Percentiles rank a stretch among this genome's conserved stretches.
These are phyloP conservation scores for Aquanectria penicillioides DNA, from an alignment of 2,329 filamentous ascomycete species.

Conservation along the genomic window DNA sequence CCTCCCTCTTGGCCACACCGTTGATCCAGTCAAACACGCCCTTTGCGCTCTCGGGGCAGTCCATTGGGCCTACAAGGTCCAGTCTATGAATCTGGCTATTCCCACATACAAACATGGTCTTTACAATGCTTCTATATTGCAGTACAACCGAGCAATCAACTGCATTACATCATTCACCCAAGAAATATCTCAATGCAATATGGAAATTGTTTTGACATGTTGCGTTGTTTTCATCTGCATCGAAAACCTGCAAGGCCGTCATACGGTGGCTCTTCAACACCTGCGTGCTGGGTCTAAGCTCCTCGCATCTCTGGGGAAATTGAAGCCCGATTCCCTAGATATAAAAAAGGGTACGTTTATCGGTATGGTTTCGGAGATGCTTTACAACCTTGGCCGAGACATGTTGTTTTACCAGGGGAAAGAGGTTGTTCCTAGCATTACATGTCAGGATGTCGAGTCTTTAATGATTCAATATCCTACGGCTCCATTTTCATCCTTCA, in stretches of 20 bases:
- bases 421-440: too few species aligned
- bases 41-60: not conserved
- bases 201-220: not conserved
- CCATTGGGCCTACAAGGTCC: not conserved
- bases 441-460: too few species aligned
- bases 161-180: not conserved
- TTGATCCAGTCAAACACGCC: not conserved
- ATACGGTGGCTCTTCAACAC: not conserved
- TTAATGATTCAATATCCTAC: too few species aligned
- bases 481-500: too few species aligned
- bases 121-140: not conserved
- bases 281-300: not conserved
- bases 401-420: too few species aligned
- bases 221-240: conserved; percentile 6
- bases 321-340: not conserved
- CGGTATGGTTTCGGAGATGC: too few species aligned
- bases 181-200: not conserved
- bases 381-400: too few species aligned
- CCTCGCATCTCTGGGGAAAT: not conserved
- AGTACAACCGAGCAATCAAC: not conserved
- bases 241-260: not conserved
- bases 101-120: not conserved
- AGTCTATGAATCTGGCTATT: not conserved
- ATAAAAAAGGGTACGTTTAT: not conserved
- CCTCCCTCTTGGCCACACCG: not conserved